Evolutionary conservation across 805 yeast genomes (phyloP), one percentile per base, ranked within the genome.

Genomic region (Wickerhamiella shivajii): DNA sequence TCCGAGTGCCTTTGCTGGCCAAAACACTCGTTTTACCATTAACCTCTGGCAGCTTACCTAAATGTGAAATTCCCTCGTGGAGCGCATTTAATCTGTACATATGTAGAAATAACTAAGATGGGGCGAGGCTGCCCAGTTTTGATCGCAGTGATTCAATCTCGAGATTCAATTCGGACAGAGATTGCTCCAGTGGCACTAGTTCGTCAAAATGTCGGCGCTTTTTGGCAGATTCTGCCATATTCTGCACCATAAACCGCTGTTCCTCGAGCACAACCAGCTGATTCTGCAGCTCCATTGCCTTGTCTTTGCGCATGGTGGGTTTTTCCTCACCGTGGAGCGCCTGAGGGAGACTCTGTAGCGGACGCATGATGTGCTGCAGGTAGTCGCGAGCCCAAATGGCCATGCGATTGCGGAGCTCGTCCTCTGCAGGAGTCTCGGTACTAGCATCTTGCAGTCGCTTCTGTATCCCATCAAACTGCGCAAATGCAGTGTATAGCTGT

Each of bases 261-360:
- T 85, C 97, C 39, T 76, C 76, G 48, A 83, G 56, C 8, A 87
- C 95, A 77, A 85, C 78, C 38, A 85, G 56, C 42, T 77, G 75
- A 43, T 83, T 42, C 33, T 45, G 48, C 14, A 43, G 38, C 23
- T 27, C 14, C 13, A 24, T 22, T 1, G 40, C 43, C 22, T 34
- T 42, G 34, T 27, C 49, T 46, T 46, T 56, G 53, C 38, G 40
- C 39, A 33, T 19, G 2, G 42, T 31, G 3, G 42, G 37, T 28
- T 29, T 19, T 11, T 33, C 38, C 2, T 34, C 33, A 24, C 47
- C 51, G 38, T 62, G 56, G 33, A 67, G 51, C 2, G 55, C 49
- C 23, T 56, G 58, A 3, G 81, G 83, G 11, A 77, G 47, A 18
- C 64, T 63, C 44, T 79, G 75, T 44, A 80, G 57, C 4, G 71